Conservation (phyloP, 164 flowering plant species). For the Buxus sempervirens region DNA sequence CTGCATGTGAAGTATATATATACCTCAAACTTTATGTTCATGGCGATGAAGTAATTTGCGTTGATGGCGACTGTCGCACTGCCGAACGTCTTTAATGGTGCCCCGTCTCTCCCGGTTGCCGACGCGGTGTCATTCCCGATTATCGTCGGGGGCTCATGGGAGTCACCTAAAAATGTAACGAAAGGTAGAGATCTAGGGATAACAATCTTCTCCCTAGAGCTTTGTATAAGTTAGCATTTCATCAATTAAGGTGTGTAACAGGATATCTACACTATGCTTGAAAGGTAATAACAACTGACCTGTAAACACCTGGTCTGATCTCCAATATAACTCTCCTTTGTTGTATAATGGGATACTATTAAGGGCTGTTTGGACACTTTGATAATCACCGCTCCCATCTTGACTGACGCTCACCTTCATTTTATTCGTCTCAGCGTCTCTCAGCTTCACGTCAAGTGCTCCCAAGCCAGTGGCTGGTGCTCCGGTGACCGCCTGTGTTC, state of each 20-base stretch:
- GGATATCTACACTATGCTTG: neutral
- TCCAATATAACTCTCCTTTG: constrained; percentile 37
- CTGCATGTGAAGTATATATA: no score
- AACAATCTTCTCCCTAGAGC: constrained; percentile 58
- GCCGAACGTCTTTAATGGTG: constrained; percentile 43
- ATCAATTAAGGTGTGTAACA: neutral
- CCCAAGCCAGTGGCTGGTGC: neutral
- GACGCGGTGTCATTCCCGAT: constrained; percentile 70
- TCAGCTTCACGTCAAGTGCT: constrained; percentile 32
- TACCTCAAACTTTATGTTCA: constrained; percentile 70
- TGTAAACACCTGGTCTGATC: constrained; percentile 48
- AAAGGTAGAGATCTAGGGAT: constrained; percentile 43
- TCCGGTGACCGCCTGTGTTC: neutral
- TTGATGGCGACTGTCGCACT: constrained; percentile 69
- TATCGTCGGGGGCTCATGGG: constrained; percentile 48
- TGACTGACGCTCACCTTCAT: constrained; percentile 36
- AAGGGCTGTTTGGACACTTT: constrained; percentile 37
- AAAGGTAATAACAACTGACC: constrained; percentile 22
- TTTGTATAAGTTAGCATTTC: neutral
- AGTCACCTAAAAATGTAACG: constrained; percentile 58
- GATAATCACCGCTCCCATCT: constrained; percentile 40
- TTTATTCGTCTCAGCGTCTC: constrained; percentile 40
- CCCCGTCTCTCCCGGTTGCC: constrained; percentile 36
- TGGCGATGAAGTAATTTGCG: constrained; percentile 61
- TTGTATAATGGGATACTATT: constrained; percentile 33